Evolutionary conservation across 2,329 filamentous ascomycete genomes (phyloP).

Genomic region (Pseudogymnoascus sp.): DNA sequence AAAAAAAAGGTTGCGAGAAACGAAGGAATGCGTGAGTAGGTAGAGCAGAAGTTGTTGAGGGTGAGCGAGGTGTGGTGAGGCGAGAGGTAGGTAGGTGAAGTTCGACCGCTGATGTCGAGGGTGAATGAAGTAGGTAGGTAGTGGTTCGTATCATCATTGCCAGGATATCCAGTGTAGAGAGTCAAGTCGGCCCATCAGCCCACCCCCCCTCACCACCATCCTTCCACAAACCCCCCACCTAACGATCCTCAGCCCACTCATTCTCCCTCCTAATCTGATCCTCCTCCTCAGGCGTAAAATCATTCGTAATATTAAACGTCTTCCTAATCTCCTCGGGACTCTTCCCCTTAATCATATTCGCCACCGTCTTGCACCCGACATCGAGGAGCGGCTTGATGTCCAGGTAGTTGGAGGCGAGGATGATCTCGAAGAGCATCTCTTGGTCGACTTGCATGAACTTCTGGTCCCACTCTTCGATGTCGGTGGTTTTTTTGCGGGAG

Average conservation of each 20-base stretch:
- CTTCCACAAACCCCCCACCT: conserved; percentile 17
- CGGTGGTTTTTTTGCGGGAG: conserved; percentile 93
- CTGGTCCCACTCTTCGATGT: conserved; percentile 99
- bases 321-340: conserved; percentile 98
- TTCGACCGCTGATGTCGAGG: background rate
- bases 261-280: conserved; percentile 93
- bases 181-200: background rate
- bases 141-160: background rate
- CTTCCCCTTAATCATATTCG: conserved; percentile 99
- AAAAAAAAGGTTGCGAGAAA: background rate
- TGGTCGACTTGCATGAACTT: conserved; percentile 99
- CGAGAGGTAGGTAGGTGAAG: background rate
- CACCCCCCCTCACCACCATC: conserved; percentile 17
- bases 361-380: conserved; percentile 97
- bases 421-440: conserved; percentile 99
- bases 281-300: conserved; percentile 98
- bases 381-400: conserved; percentile 98
- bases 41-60: background rate
- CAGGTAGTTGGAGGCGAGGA: conserved; percentile 94
- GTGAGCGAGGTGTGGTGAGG: background rate
- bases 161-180: background rate
- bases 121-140: background rate
- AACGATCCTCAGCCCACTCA: conserved; percentile 82
- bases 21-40: background rate
- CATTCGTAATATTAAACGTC: conserved; percentile 99